phyloP scores from a whole-genome alignment of 352 stramenopile genomes.

The Pythium aquatile region DNA sequence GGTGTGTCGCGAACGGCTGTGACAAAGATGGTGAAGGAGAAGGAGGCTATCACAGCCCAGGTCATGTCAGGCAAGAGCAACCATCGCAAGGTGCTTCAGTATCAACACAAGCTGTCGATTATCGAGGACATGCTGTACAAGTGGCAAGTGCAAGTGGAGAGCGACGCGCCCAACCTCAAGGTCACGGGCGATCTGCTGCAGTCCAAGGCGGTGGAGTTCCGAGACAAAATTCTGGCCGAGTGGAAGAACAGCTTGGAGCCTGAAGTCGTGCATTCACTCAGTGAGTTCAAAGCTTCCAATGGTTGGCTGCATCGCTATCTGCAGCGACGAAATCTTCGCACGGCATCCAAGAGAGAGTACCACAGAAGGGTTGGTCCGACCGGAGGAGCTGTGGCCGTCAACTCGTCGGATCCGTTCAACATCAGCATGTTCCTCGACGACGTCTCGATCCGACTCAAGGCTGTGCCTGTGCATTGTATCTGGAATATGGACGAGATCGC shows the following conservation, averaged over 20 bases:
- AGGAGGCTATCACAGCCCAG: constrained; percentile 66
- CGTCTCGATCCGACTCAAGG: constrained; percentile 49
- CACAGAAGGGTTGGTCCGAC: constrained; percentile 20
- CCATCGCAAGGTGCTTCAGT: constrained; percentile 78
- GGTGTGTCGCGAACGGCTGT: constrained; percentile 78
- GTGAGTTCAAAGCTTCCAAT: constrained; percentile 83
- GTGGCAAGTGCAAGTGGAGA: constrained; percentile 80
- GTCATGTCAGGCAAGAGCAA: constrained; percentile 67
- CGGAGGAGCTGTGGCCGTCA: constrained; percentile 8
- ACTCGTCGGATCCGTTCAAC: constrained; percentile 19
- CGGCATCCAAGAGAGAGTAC: constrained; percentile 44
- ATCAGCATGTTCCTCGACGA: constrained; percentile 35
- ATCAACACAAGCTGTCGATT: constrained; percentile 81
- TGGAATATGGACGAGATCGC: constrained; percentile 70
- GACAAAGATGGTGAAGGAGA: constrained; percentile 88
- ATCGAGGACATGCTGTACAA: constrained; percentile 88
- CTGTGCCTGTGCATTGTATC: constrained; percentile 53
- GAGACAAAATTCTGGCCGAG: constrained; percentile 76
- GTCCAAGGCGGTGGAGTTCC: constrained; percentile 78
- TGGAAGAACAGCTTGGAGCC: constrained; percentile 65
- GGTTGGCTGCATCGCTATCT: constrained; percentile 81
- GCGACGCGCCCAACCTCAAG: constrained; percentile 60
- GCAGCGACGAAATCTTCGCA: constrained; percentile 67
- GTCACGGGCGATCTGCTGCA: constrained; percentile 77
- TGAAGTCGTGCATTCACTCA: constrained; percentile 76